A percentile compares a stretch with the other conserved stretches of the same genome.
These are phyloP conservation scores for Curvularia hawaiiensis DNA, from an alignment of 2,329 filamentous ascomycete species.

Conservation along the genomic window DNA sequence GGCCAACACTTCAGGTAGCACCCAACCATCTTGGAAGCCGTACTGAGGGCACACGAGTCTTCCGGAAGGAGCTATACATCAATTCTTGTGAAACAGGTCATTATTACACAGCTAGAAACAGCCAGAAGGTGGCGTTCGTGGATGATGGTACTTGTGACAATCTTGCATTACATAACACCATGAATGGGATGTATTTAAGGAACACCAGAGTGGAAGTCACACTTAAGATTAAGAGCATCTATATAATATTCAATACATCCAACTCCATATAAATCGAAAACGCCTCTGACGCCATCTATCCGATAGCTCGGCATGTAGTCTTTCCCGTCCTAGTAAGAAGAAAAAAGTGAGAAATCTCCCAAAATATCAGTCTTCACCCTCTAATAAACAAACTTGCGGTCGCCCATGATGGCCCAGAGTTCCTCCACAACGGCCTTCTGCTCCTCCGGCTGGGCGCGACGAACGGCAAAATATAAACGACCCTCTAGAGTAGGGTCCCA, in stretches of 20 bases:
- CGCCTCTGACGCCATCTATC: not conserved
- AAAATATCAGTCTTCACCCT: conserved; percentile 22
- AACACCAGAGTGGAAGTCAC: too few relatives aligned
- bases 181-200: not conserved
- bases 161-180: not conserved
- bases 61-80: not conserved
- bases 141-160: not conserved
- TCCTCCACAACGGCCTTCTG: conserved; percentile 42
- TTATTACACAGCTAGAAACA: not conserved
- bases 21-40: not conserved
- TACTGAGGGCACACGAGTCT: not conserved
- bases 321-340: conserved; percentile 1
- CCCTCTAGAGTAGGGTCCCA: conserved; percentile 45
- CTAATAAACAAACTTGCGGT: conserved; percentile 33
- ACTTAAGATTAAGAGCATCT: not conserved
- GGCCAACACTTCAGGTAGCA: not conserved
- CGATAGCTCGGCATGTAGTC: not conserved
- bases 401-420: conserved; percentile 45
- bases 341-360: conserved; percentile 40
- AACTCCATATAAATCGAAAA: not conserved
- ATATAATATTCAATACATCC: not conserved
- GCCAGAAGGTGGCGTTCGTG: not conserved
- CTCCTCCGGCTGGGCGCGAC: conserved; percentile 36
- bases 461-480: conserved; percentile 42
- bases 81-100: not conserved